Evolutionary conservation across 257 asterid species (phyloP).

Genomic region (Lycium ferocissimum): DNA sequence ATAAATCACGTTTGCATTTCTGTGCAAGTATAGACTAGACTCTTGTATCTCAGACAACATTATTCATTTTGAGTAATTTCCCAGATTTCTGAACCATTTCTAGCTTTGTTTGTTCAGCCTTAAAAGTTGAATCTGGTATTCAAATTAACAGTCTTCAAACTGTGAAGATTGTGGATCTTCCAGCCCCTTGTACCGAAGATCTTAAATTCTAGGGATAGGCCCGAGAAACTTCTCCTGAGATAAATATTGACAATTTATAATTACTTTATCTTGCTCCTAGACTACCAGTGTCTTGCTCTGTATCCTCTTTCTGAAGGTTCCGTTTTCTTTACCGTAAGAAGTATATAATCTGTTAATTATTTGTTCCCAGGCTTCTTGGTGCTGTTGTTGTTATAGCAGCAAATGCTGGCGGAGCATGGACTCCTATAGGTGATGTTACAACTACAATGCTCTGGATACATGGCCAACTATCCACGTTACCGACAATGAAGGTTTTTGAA

Average conservation of each 20-base stretch:
- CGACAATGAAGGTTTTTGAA: conserved; percentile 84
- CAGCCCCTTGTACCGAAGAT: background rate
- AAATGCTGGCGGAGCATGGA: conserved; percentile 99
- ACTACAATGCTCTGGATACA: conserved; percentile 99
- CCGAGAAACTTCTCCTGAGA: conserved; percentile 10
- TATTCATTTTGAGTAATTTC: conserved; percentile 22
- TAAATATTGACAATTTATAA: background rate
- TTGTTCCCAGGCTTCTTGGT: conserved; percentile 79
- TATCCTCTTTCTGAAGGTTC: conserved; percentile 20
- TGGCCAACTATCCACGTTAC: conserved; percentile 91
- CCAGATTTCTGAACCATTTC: conserved; percentile 15
- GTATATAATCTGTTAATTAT: conserved; percentile 31
- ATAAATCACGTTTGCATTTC: background rate
- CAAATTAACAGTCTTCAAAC: background rate
- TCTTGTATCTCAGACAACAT: conserved; percentile 8
- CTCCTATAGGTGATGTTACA: conserved; percentile 98
- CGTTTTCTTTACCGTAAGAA: background rate
- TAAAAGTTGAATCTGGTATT: conserved; percentile 8
- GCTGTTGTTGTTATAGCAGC: conserved; percentile 98
- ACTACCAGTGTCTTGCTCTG: background rate
- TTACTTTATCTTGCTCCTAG: conserved; percentile 12
- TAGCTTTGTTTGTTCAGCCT: background rate
- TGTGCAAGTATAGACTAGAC: background rate
- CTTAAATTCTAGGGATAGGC: background rate
- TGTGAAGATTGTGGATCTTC: conserved; percentile 4